These are phyloP conservation scores for Choricystis sp. DNA, from an alignment of 139 green algal genomes.

Conservation along the genomic window DNA sequence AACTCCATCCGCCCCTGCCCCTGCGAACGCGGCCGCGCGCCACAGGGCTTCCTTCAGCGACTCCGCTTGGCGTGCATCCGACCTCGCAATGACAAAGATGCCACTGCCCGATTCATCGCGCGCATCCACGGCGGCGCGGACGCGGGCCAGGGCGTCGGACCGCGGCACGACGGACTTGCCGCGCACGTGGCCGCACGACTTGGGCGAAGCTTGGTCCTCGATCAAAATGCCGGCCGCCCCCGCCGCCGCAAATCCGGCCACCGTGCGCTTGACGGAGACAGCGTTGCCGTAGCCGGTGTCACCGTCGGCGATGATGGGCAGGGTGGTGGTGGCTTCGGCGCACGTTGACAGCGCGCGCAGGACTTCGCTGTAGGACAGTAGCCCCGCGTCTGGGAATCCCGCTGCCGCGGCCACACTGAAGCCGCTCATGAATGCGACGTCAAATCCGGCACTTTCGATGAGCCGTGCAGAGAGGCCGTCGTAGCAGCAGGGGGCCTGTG, in stretches of 20 bases:
- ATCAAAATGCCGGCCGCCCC: conserved; percentile 83
- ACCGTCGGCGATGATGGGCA: conserved; percentile 89
- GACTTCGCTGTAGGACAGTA: conserved; percentile 78
- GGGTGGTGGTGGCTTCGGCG: conserved; percentile 44
- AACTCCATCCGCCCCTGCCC: conserved; percentile 79
- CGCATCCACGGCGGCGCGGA: conserved; percentile 61
- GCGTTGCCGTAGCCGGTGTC: conserved; percentile 92
- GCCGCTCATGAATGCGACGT: conserved; percentile 71
- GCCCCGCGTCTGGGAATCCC: conserved; percentile 60
- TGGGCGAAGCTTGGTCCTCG: conserved; percentile 82
- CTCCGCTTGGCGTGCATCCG: conserved; percentile 53
- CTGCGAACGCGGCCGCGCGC: conserved; percentile 65
- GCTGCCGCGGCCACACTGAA: conserved; percentile 66
- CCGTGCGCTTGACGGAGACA: conserved; percentile 86
- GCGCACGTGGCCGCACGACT: conserved; percentile 84
- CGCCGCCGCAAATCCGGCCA: conserved; percentile 63
- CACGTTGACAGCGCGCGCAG: conserved; percentile 41
- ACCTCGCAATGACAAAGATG: conserved; percentile 82
- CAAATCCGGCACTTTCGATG: conserved; percentile 63
- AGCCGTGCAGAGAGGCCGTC: conserved; percentile 62
- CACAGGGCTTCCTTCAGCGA: conserved; percentile 58
- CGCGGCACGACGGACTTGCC: conserved; percentile 63
- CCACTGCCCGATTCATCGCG: conserved; percentile 29
- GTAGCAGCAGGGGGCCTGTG: conserved; percentile 62
- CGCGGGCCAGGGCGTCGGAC: conserved; percentile 63